phyloP scores from a whole-genome alignment of 352 stramenopile genomes.

The Phytopythium vexans region DNA sequence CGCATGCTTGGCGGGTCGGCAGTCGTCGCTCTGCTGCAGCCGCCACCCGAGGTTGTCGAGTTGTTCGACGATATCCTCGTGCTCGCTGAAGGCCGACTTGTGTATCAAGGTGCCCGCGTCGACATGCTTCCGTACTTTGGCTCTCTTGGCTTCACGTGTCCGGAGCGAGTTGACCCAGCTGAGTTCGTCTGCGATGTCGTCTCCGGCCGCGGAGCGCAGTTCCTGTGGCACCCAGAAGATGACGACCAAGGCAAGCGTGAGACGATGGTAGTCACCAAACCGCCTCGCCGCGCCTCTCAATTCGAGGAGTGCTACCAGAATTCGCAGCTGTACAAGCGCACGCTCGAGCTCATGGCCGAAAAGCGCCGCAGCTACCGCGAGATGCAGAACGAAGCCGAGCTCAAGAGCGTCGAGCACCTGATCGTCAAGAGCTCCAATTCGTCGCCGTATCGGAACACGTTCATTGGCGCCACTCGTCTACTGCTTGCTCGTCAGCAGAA shows the following conservation, averaged over 20 bases:
- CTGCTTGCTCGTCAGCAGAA: constrained; percentile 48
- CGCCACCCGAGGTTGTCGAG: constrained; percentile 86
- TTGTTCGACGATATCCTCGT: constrained; percentile 96
- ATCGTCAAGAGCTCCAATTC: no score
- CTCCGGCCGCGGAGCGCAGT: constrained; percentile 38
- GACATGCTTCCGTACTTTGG: constrained; percentile 74
- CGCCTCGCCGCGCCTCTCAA: no score
- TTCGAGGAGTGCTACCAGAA: no score
- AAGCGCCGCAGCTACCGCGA: constrained; percentile 26
- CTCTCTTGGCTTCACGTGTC: constrained; percentile 48
- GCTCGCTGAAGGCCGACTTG: constrained; percentile 89
- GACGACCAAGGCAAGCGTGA: no score
- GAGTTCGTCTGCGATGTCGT: constrained; percentile 59
- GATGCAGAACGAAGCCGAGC: constrained; percentile 33
- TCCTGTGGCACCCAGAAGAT: constrained; percentile 23
- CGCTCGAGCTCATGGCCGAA: constrained; percentile 26
- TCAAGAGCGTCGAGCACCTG: constrained; percentile 31
- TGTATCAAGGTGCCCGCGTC: constrained; percentile 89
- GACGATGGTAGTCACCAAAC: no score
- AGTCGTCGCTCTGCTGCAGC: constrained; percentile 21
- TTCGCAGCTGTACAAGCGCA: constrained; percentile 44
- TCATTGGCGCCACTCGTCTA: constrained; percentile 26
- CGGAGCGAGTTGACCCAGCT: constrained; percentile 38
- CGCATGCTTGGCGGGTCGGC: constrained; percentile 23
- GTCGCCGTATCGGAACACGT: constrained; percentile 33